phyloP scores from a whole-genome alignment of 2,329 filamentous ascomycete species.

The Fusarium siculi region DNA sequence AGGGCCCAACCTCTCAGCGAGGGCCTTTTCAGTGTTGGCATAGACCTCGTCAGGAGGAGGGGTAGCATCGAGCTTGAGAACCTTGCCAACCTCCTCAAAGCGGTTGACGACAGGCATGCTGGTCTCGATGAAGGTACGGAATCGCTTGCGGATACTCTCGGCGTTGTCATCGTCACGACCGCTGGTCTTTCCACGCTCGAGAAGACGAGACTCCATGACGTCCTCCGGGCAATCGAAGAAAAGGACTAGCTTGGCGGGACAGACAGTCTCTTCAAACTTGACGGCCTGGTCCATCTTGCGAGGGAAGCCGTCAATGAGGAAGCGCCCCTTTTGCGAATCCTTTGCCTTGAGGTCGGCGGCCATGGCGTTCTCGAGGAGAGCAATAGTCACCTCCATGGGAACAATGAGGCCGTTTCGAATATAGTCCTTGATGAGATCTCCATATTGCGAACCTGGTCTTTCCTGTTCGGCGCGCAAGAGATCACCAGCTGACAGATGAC shows the following conservation, averaged over 20 bases:
- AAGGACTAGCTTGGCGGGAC: slow-evolving; percentile 83
- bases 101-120: slow-evolving; percentile 97
- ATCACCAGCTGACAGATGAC: slow-evolving; percentile 92
- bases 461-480: slow-evolving; percentile 93
- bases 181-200: slow-evolving; percentile 92
- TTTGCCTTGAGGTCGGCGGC: slow-evolving; percentile 69
- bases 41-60: slow-evolving; percentile 72
- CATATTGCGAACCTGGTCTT: slow-evolving; percentile 86
- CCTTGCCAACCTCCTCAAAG: slow-evolving; percentile 79
- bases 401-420: slow-evolving; percentile 97
- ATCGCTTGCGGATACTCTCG: slow-evolving; percentile 95
- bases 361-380: slow-evolving; percentile 95
- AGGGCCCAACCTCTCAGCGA: slow-evolving; percentile 61
- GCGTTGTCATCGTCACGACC: slow-evolving; percentile 93
- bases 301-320: slow-evolving; percentile 86
- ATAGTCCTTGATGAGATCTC: slow-evolving; percentile 89
- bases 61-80: slow-evolving; percentile 82
- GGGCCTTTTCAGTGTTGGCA: slow-evolving; percentile 60
- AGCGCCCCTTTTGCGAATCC: slow-evolving; percentile 68
- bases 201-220: slow-evolving; percentile 83
- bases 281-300: slow-evolving; percentile 96
- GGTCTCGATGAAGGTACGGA: slow-evolving; percentile 92
- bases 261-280: slow-evolving; percentile 92
- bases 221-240: slow-evolving; percentile 95
- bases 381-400: slow-evolving; percentile 98